Evolutionary conservation across 2,329 filamentous ascomycete species (phyloP), one percentile per base, ranked within the genome.

Genomic region (Periconia sp.): DNA sequence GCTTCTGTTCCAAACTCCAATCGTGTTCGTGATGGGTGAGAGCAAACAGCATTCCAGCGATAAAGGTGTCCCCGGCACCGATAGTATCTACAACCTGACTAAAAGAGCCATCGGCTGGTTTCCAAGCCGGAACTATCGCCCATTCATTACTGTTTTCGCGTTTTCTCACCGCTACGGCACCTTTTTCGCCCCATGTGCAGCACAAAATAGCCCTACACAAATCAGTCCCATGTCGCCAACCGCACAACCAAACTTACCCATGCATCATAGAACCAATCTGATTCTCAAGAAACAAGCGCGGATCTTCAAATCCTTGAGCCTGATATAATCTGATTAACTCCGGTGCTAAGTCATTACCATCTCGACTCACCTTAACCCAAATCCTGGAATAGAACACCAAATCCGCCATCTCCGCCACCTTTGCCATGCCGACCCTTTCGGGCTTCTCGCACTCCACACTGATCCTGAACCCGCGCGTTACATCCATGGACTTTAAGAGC

Each of bases 371-470:
- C 76, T 52, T 31, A 19, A 47, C 88, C 88, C 88, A 91, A 47
- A 78, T 79, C 62, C 81, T 83, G 13, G 88, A 89, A 73, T 87
- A 91, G 69, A 91, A 90, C n/a, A 91, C 83, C 17, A 89, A 81
- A 64, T 91, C 85, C 20, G 86, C 87, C 60, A 81, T 77, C 37
- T 77, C 76, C 23, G 86, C 86, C 45, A 90, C 78, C 27, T 82
- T 77, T 47, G 77, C 73, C 51, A 91, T 77, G 2, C 85, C 86
- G 27, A 73, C 69, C 11, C 88, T 81, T 13, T 78, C 79, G 2
- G 88, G 87, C 68, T 89, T 91, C 74, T 91, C 88, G 41, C 88
- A 76, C 71, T 91, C 89, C 50, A 91, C 84, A 68, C 88, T 91
- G 65, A 91, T 76, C 45, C 64, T 78, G 45, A 78, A 75, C 5